phyloP scores from a whole-genome alignment of 331 rosid species.

The Prunus yedoensis region DNA sequence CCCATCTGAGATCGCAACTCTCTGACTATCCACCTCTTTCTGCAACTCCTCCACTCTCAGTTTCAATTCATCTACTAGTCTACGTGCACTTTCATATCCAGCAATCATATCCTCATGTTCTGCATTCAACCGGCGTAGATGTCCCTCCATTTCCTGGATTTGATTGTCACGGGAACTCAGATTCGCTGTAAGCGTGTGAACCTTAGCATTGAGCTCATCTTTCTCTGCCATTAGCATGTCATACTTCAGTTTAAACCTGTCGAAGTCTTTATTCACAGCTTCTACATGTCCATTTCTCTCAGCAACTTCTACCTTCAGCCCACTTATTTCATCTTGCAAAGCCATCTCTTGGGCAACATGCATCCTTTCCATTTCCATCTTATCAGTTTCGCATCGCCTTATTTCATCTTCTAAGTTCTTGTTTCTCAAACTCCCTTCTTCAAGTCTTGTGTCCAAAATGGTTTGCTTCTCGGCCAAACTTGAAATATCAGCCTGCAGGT shows the following conservation, averaged over 20 bases:
- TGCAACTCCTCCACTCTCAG: slow-evolving; percentile 51
- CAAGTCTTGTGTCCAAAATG: slow-evolving; percentile 26
- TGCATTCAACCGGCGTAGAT: slow-evolving; percentile 20
- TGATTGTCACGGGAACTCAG: slow-evolving; percentile 42
- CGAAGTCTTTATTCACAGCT: slow-evolving; percentile 57
- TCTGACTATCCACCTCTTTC: slow-evolving; percentile 53
- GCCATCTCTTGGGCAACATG: slow-evolving; percentile 34
- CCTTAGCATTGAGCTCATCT: slow-evolving; percentile 43
- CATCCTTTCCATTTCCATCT: slow-evolving; percentile 38
- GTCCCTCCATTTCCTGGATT: slow-evolving; percentile 43
- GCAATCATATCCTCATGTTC: slow-evolving; percentile 37
- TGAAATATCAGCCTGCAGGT: slow-evolving; percentile 34
- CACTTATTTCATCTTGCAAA: slow-evolving; percentile 48
- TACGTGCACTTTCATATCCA: slow-evolving; percentile 37
- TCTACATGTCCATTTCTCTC: slow-evolving; percentile 39
- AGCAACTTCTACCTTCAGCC: slow-evolving; percentile 49
- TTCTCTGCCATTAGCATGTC: slow-evolving; percentile 58
- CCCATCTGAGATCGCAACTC: slow-evolving; percentile 49
- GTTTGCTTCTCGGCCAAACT: slow-evolving; percentile 34
- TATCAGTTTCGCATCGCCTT: slow-evolving; percentile 44
- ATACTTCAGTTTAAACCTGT: slow-evolving; percentile 46
- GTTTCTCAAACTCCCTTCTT: slow-evolving; percentile 38
- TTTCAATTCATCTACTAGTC: slow-evolving; percentile 45
- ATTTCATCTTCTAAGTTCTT: slow-evolving; percentile 29
- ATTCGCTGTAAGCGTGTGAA: slow-evolving; percentile 44